A percentile compares a stretch with the other conserved stretches of the same genome.
Evolutionary conservation across 1,139 yeast species (phyloP).

Genomic region (Zhuliangozyma parablackwelliae): DNA sequence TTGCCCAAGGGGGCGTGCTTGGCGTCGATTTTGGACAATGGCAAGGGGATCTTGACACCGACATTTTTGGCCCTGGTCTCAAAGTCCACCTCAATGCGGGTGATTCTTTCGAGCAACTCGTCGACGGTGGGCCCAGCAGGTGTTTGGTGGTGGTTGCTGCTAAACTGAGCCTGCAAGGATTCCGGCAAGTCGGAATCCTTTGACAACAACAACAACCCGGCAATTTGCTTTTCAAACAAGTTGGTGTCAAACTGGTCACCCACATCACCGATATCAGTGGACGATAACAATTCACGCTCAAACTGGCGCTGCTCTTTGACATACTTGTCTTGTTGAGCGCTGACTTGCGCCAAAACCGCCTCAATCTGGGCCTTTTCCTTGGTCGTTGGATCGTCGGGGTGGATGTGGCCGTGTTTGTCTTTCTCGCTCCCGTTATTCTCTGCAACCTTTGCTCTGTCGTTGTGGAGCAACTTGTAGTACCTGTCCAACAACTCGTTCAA

Average conservation of each 20-base stretch:
- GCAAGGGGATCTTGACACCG: constrained; percentile 27
- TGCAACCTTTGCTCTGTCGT: constrained; percentile 8
- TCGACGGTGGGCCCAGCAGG: constrained; percentile 4
- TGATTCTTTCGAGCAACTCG: constrained; percentile 11
- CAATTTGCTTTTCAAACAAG: constrained; percentile 61
- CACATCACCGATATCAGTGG: too few species aligned
- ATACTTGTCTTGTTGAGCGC: constrained; percentile 25
- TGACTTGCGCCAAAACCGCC: constrained; percentile 25
- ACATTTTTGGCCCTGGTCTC: constrained; percentile 25
- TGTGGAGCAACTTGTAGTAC: constrained; percentile 20
- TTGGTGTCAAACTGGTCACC: constrained; percentile 40
- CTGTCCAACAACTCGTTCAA: constrained; percentile 27
- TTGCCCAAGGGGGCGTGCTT: constrained; percentile 31
- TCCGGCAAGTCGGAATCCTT: constrained; percentile 76
- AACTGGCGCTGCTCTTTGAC: constrained; percentile 22
- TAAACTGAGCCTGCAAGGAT: constrained; percentile 22
- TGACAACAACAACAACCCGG: constrained; percentile 71
- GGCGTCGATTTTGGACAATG: constrained; percentile 14
- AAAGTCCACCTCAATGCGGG: constrained; percentile 16
- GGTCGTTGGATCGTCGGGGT: constrained; percentile 8
- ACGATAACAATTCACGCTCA: constrained; percentile 13
- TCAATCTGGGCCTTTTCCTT: constrained; percentile 30
- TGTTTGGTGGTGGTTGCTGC: not conserved
- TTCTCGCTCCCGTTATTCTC: constrained; percentile 8
- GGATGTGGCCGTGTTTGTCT: constrained; percentile 4